Percentiles rank a stretch among this genome's conserved stretches.
Conservation (phyloP, 2,329 filamentous ascomycete species). For the Nothophoma quercina region DNA sequence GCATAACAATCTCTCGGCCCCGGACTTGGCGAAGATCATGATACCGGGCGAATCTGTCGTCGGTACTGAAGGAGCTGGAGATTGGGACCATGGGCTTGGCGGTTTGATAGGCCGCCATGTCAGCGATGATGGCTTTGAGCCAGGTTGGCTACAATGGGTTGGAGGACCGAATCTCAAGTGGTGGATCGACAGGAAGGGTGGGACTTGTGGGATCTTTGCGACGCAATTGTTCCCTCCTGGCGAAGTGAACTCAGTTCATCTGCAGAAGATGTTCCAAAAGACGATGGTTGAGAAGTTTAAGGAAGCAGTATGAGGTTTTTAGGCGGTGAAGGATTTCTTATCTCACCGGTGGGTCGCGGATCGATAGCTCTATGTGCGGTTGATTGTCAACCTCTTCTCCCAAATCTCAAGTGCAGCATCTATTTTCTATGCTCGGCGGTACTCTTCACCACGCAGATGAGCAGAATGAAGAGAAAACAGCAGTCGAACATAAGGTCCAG, state of each 20-base stretch:
- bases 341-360: no score
- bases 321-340: no score
- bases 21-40: slow-evolving; percentile 17
- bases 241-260: slow-evolving; percentile 25
- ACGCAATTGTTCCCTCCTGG: slow-evolving; percentile 35
- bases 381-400: no score
- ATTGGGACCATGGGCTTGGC: slow-evolving; percentile 27
- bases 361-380: no score
- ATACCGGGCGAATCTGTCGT: slow-evolving; percentile 25
- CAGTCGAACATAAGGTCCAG: no score
- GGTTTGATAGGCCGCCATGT: slow-evolving; percentile 25
- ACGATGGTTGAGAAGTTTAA: slow-evolving; percentile 19
- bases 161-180: slow-evolving; percentile 34
- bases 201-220: slow-evolving; percentile 35
- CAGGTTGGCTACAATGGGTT: slow-evolving; percentile 29
- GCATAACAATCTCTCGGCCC: slow-evolving; percentile 9
- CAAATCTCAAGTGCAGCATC: no score
- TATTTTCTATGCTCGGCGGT: no score
- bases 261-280: slow-evolving; percentile 30
- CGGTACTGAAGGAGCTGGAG: slow-evolving; percentile 14
- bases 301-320: neutral
- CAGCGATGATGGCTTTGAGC: slow-evolving; percentile 21
- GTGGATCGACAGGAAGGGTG: slow-evolving; percentile 39
- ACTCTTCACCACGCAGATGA: no score
- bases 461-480: no score